Evolutionary conservation across 805 yeast genomes (phyloP).

Genomic region (Jamesozyma hellenica): DNA sequence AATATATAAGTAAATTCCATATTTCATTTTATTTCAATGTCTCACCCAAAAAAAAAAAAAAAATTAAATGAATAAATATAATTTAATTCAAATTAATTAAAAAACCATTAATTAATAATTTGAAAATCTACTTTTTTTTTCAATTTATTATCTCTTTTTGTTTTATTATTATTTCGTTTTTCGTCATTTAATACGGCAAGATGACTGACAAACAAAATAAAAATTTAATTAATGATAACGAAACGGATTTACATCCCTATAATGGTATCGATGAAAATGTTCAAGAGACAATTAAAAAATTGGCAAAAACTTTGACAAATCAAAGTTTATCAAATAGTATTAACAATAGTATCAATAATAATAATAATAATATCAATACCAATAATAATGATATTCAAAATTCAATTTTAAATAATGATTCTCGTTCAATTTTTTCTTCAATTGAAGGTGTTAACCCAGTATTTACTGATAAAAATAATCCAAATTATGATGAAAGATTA

Average conservation of each 20-base stretch:
- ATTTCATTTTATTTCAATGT: too few relatives aligned
- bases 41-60: too few relatives aligned
- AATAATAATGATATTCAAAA: not conserved
- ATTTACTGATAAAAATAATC: slow-evolving; percentile 7
- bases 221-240: too few relatives aligned
- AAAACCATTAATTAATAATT: too few relatives aligned
- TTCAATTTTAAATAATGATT: not conserved
- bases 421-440: slow-evolving; percentile 5
- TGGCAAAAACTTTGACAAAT: slow-evolving; percentile 32
- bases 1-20: too few relatives aligned
- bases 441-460: slow-evolving; percentile 16
- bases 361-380: not conserved
- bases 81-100: too few relatives aligned
- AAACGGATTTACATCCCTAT: not conserved
- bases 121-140: too few relatives aligned
- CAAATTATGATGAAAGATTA: slow-evolving; percentile 35
- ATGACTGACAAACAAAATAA: too few relatives aligned
- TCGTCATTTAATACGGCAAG: too few relatives aligned
- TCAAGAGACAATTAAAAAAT: slow-evolving; percentile 26
- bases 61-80: too few relatives aligned
- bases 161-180: too few relatives aligned
- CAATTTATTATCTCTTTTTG: too few relatives aligned
- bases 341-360: not conserved
- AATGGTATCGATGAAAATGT: slow-evolving; percentile 29
- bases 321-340: not conserved